Evolutionary conservation across 2,329 filamentous ascomycete species (phyloP), one percentile per base, ranked within the genome.

Genomic region (Ophiostoma ulmi): DNA sequence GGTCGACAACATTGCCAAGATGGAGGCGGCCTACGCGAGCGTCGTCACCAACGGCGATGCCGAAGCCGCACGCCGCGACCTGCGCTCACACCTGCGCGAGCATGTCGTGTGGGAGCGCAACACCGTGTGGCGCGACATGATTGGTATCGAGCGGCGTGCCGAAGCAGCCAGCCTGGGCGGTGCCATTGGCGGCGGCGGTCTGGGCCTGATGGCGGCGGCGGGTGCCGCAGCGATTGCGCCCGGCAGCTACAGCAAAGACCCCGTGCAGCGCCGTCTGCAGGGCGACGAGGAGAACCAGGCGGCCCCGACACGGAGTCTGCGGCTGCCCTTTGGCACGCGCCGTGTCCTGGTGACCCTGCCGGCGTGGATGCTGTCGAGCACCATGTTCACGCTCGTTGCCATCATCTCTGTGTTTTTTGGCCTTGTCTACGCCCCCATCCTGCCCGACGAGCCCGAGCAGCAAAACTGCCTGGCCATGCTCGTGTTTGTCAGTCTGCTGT

Each of bases 51-150:
- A 90, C 61, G 93, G 93, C 39, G 92, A 99, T 76, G 80, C 91
- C 3, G 83, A 86, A 6, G 82, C 91, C 14, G 94, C 95, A 5
- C 92, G 89, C 76, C 90, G 92, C 75, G 95, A 98, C 77, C 84
- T 99, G 71, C 88, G 95, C 70, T 87, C 97, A 39, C 94, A 99
- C 77, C 85, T 99, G 36, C 86, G 95, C 71, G 96, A 99, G 80
- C 95, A 99, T 79, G 94, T 99, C 26, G 94, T 98, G 0, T 99
- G 95, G 96, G 96, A 99, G 79, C 88, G 95, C 71, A 99, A 99
- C 78, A 99, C 95, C 0, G 95, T 99, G 22, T 99, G 95, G 95
- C 86, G 96, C 81, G 95, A 99, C 76, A 95, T 99, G 88, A 99
- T 99, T 78, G 95, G 94, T 69, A 94, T 99, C 75, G 96, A 99